Base-by-base conservation (phyloP, 129 eudicot species). In the Oenanthe sinensis region DNA sequence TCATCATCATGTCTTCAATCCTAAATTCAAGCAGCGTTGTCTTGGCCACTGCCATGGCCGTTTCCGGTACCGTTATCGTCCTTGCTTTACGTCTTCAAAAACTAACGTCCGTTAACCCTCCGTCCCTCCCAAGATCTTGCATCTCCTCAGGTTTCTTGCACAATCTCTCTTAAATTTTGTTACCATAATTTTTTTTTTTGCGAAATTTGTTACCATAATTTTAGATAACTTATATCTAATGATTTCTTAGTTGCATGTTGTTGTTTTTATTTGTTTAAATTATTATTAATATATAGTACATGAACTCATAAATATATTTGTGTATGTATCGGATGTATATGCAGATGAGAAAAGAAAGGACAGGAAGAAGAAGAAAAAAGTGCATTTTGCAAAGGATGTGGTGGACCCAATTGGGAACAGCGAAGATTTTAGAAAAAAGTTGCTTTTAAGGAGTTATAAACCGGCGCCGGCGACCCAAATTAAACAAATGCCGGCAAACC, bases 401-500 rank as follows among this genome's bases (percentile, higher is more conserved):
- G 68, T 60, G 68, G 68, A 60, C 36, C 68, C 68, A 12, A 24
- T 24, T 1, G 68, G 68, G 10, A 60, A 24, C 68, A 60, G 68
- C 68, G 68, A n/a, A 8, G 68, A 24, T 12, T 60, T 60, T 14
- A 60, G 68, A 60, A 60, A 60, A 10, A 60, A 60, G 16, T 33
- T n/a, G 68, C 68, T 60, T n/a, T 24, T 60, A 60, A 24, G 68
- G 68, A 60, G 16, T 60, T 60, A 0, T 8, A 60, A 60, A n/a
- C 40, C 80, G 54, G 19, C 60, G 50, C 30, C 30, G 28, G 37
- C 77, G 75, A 84, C 43, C 44, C 81, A 82, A 70, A 68, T 69
- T 73, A 79, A 81, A 54, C 70, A 78, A 65, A 77, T 81, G 80
- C 96, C 96, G 76, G 91, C 92, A 45, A 93, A 90, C 80, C 85